Percentiles rank a stretch among this genome's conserved stretches.
Evolutionary conservation across 2,329 filamentous ascomycete genomes (phyloP).

Genomic region (Nemania abortiva): DNA sequence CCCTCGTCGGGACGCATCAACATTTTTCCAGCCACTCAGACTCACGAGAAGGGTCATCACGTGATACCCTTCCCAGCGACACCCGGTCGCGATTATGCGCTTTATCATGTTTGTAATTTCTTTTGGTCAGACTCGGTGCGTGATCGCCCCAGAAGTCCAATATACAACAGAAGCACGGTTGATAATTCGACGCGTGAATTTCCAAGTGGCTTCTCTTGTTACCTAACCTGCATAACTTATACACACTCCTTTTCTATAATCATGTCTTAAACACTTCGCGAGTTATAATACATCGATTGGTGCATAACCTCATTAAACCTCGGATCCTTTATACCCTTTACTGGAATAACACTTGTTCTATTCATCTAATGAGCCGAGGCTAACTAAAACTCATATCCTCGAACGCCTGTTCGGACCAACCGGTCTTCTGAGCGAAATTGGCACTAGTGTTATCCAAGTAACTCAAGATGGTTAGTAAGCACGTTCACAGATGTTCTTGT

Average conservation of each 20-base stretch:
- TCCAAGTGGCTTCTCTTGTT: too few species aligned
- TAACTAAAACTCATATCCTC: neutral
- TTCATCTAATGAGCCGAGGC: too few species aligned
- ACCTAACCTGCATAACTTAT: too few species aligned
- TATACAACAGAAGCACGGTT: neutral
- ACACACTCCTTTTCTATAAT: too few species aligned
- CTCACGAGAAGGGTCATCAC: slow-evolving; percentile 12
- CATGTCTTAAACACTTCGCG: too few species aligned
- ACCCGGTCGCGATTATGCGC: neutral
- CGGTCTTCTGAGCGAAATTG: neutral
- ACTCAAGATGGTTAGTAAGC: neutral
- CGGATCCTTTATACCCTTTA: too few species aligned
- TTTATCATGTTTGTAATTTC: neutral
- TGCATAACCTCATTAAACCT: too few species aligned
- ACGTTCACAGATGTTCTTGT: neutral
- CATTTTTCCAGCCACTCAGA: slow-evolving; percentile 23
- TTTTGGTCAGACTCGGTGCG: neutral
- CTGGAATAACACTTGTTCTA: too few species aligned
- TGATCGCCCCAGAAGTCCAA: neutral
- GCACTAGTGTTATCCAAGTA: neutral
- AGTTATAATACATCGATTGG: too few species aligned
- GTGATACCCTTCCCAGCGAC: slow-evolving; percentile 25
- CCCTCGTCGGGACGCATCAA: slow-evolving; percentile 25
- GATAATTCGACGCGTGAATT: neutral
- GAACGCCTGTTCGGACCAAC: neutral